Base-by-base conservation (phyloP, 1,284 basidiomycete species). In the Boletus smithii region DNA sequence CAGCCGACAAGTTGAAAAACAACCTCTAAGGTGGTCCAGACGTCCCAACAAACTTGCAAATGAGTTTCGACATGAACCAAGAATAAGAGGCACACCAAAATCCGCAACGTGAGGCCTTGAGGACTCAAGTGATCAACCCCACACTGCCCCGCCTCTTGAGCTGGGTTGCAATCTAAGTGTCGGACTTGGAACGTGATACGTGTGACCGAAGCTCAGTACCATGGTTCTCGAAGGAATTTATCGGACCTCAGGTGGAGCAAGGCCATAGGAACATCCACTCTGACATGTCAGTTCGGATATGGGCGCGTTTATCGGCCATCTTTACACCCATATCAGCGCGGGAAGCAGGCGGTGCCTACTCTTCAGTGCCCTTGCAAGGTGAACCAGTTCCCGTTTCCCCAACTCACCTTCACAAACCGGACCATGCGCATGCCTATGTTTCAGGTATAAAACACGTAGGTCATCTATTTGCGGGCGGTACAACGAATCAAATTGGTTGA, bases 381-480 rank as follows among this genome's bases (percentile, higher is more conserved):
- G 41, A 27, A 30, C 24, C 11, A 16, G 27, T 22, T 31, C 22
- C 16, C 7, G 22, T 31, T 34, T 33, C 14, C 29, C 20, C 8
- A 8, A 43, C 44, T 61, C 38, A 42, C 47, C 46, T 46, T 46
- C 38, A 36, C 6, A 3, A 27, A 23, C n/a, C 13, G 33, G 9
- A n/a, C n/a, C 10, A 29, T 31, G 23, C 13, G 11, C 11, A 38
- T 32, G 20, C 24, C 4, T 10, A 24, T 36, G 26, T 46, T 43
- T 55, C 54, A 58, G 24, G 26, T 44, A 42, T 49, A 49, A 58
- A 50, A 48, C 43, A 54, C 13, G 47, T 10, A 49, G 9, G 24
- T 45, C 26, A 42, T 62, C 63, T 62, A 62, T 66, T 64, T 20
- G 51, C 34, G 27, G 37, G 41, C 17, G 36, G 29, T 61, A 62